These are phyloP conservation scores for Venturia effusa DNA, from an alignment of 2,329 filamentous ascomycete genomes.

Conservation along the genomic window DNA sequence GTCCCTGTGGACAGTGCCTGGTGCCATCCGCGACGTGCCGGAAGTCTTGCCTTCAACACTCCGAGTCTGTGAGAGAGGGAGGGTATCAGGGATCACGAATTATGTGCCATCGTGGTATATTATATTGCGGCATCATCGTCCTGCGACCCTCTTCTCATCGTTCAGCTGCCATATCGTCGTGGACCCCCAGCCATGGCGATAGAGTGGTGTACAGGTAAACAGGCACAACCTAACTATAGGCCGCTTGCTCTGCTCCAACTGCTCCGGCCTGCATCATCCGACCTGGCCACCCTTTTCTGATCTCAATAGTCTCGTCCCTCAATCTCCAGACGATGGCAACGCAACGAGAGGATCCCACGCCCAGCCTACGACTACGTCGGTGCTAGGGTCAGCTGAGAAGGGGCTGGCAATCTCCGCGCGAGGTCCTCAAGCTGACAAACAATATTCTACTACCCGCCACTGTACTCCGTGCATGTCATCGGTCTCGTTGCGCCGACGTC, in stretches of 20 bases:
- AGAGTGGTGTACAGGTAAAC: no score
- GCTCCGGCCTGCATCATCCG: neutral
- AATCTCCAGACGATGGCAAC: neutral
- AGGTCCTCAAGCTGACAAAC: neutral
- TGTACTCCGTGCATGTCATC: neutral
- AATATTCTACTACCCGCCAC: conserved; percentile 1
- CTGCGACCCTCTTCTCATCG: neutral
- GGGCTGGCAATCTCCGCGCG: neutral
- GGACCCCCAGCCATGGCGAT: neutral
- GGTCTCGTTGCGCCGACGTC: neutral
- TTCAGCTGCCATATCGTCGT: neutral
- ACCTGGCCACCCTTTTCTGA: neutral
- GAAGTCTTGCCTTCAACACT: no score
- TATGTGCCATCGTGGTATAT: neutral
- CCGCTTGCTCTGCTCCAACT: neutral
- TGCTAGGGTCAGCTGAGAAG: neutral
- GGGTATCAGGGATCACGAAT: no score
- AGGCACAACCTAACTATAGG: no score
- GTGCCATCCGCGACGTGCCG: no score
- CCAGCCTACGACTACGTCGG: neutral
- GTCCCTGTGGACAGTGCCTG: no score
- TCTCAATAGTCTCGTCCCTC: neutral
- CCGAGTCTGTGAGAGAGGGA: no score
- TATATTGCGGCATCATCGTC: neutral
- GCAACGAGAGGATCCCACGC: neutral